Percentiles rank a stretch among this genome's conserved stretches.
phyloP scores from a whole-genome alignment of 768 basidiomycete genomes.

The Boletus sp. region DNA sequence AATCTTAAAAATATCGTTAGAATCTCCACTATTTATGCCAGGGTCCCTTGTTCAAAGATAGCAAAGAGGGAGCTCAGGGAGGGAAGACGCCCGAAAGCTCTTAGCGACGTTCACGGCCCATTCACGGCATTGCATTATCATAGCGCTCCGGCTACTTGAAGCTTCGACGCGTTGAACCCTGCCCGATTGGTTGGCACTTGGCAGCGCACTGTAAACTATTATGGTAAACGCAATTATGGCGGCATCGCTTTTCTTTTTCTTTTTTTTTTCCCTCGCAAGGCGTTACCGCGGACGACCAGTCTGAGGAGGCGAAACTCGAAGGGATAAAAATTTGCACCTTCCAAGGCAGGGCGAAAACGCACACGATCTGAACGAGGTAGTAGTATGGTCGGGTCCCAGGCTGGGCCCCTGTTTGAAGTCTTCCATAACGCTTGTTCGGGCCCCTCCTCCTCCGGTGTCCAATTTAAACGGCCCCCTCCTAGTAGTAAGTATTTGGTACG shows the following conservation, averaged over 20 bases:
- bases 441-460: neutral
- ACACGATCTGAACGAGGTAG: neutral
- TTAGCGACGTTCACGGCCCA: conserved; percentile 5
- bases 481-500: neutral
- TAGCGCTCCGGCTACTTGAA: conserved; percentile 10
- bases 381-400: neutral
- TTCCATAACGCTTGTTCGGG: neutral
- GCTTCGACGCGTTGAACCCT: conserved; percentile 3
- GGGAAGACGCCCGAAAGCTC: neutral
- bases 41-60: neutral
- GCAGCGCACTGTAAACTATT: conserved; percentile 15
- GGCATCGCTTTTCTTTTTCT: conserved; percentile 17
- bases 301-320: neutral
- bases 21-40: neutral
- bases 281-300: conserved; percentile 16
- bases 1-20: neutral
- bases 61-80: neutral
- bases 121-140: conserved; percentile 16
- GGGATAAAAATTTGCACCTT: neutral
- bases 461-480: neutral
- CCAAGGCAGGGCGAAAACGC: neutral
- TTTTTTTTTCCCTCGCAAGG: conserved; percentile 1
- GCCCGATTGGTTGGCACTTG: conserved; percentile 5
- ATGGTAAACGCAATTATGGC: conserved; percentile 27
- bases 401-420: conserved; percentile 10